Evolutionary conservation across 129 eudicot species (phyloP), one percentile per base, ranked within the genome.

Genomic region (Dittrichia graveolens): DNA sequence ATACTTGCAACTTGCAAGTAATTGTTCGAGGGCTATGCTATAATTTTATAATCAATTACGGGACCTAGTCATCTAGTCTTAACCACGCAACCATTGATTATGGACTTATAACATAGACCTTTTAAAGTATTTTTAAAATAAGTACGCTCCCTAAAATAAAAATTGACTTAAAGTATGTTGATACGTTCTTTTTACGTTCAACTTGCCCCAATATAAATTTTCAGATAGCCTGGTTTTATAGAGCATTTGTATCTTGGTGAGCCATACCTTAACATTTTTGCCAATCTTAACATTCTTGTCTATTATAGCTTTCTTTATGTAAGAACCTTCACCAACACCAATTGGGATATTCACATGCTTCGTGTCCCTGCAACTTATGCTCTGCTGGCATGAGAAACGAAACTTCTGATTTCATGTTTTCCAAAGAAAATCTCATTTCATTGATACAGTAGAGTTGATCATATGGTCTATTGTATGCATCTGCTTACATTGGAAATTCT

Each of bases 251-350:
- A 37, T 62, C 19, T 44, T 14, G 34, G 6, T 39, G 37, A 43
- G 0, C 43, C 12, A 47, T 87, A 94, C 98, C 98, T 78, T 88
- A 50, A 90, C 98, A 79, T 88, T 88, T 79, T 81, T 87, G 68
- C 98, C 98, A 60, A 94, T 90, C 83, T 88, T 88, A 57, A 92
- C 95, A 53, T 94, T 88, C 89, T 90, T 94, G 72, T 94, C 98
- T 16, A 94, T 70, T 57, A 94, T 94, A 19, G 98, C 91, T 79
- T 84, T 90, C 82, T 85, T 85, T 76, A 94, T 88, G 45, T 69
- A 61, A 6, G 94, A 84, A 57, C 91, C 93, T 76, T 94, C 87
- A 11, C 98, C 98, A 16, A 94, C 61, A 10, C 98, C 98, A 68
- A 90, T 79, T 16, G 93, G 94, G 45, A 86, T 68, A 12, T 50